Conservation (phyloP, 768 basidiomycete species). For the Calocybe indica region DNA sequence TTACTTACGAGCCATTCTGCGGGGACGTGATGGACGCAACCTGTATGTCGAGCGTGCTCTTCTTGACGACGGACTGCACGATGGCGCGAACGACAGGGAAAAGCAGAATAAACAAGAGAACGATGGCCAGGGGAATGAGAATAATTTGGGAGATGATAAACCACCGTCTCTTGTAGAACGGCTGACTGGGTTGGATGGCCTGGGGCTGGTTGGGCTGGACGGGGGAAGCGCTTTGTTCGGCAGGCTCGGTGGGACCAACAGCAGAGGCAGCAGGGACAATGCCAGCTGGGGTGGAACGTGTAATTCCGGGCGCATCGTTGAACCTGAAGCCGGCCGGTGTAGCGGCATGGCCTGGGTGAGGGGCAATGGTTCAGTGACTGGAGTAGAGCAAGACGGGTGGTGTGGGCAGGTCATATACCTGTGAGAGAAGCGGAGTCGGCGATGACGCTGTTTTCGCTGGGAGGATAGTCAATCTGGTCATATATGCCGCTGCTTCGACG, state of each 20-base stretch:
- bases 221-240: too few species aligned
- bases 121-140: constrained; percentile 47
- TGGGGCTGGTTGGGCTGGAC: constrained; percentile 7
- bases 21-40: constrained; percentile 45
- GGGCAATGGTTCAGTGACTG: constrained; percentile 1
- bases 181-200: constrained; percentile 12
- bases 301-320: background rate
- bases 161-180: constrained; percentile 57
- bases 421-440: constrained; percentile 27
- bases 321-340: constrained; percentile 21
- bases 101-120: constrained; percentile 58
- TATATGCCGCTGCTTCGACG: constrained; percentile 32
- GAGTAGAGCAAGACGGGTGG: background rate
- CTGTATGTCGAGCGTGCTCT: constrained; percentile 46
- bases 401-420: constrained; percentile 15
- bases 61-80: constrained; percentile 57
- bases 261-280: too few species aligned
- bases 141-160: constrained; percentile 58
- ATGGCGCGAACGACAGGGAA: constrained; percentile 67
- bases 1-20: constrained; percentile 48
- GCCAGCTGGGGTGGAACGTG: background rate
- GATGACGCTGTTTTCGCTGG: constrained; percentile 16
- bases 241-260: too few species aligned
- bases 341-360: constrained; percentile 29
- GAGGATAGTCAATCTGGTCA: constrained; percentile 9